Conservation (phyloP, 2,329 filamentous ascomycete species). For the Penicillium sp. region DNA sequence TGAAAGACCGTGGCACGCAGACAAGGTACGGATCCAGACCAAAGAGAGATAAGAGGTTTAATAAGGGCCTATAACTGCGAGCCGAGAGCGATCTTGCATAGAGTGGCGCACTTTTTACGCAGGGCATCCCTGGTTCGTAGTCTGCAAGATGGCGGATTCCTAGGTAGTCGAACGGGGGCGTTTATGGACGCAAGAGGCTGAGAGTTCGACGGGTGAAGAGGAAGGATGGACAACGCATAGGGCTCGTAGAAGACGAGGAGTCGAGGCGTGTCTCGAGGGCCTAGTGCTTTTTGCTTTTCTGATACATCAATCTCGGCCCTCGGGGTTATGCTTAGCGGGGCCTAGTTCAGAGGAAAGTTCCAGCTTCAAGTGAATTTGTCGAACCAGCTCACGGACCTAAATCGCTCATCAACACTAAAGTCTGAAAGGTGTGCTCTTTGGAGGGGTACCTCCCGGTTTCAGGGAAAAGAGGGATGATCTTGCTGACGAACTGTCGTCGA, state of each 20-base stretch:
- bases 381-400: neutral
- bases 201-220: constrained; percentile 13
- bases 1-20: constrained; percentile 7
- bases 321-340: constrained; percentile 13
- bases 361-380: neutral
- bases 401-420: neutral
- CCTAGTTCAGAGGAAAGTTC: neutral
- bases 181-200: constrained; percentile 14
- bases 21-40: neutral
- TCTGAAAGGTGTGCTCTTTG: neutral
- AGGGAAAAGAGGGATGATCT: neutral
- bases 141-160: constrained; percentile 1
- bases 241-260: neutral
- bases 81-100: constrained; percentile 16
- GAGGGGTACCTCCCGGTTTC: neutral
- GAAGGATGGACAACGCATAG: constrained; percentile 15
- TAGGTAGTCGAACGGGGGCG: constrained; percentile 8
- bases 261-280: constrained; percentile 1
- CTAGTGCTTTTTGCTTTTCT: constrained; percentile 17
- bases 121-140: constrained; percentile 17
- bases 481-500: neutral
- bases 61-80: neutral
- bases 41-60: neutral
- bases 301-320: constrained; percentile 11
- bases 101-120: constrained; percentile 7